Evolutionary conservation across 164 flowering plant species (phyloP), one percentile per base, ranked within the genome.

Genomic region (Chloranthus sessilifolius): DNA sequence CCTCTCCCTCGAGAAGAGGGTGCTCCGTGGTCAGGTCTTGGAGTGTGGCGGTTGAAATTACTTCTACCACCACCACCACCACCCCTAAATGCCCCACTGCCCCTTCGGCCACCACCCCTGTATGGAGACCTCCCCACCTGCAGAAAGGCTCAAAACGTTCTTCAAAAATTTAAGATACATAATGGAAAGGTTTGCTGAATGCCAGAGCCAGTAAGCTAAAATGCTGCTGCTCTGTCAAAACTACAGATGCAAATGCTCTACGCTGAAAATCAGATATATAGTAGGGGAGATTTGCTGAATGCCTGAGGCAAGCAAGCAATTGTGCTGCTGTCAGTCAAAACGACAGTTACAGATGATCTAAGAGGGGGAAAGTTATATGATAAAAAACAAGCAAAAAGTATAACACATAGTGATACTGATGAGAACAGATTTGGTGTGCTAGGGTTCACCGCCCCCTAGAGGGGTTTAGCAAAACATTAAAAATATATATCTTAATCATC

Each of bases 91-190:
- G 63, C 37, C 43, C 73, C 63, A 55, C 72, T 69, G 27, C 75
- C 77, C 31, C 71, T 58, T 60, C 68, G 60, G 42, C 76, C 70
- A 43, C 72, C 72, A 54, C 75, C 75, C 31, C 71, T 46, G 46
- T 63, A 52, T 38, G 69, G 56, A 64, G 65, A 28, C 34, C 68
- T 67, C 37, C 66, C 67, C 54, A 45, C 62, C 80, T 76, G 76
- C 64, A 68, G 14, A 59, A 60, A 24, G 47, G 30, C 60, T 58
- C 53, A 42, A 51, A 53, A 46, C 27, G 41, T 40, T 45, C 52
- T 52, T 49, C 21, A 37, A 49, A 21, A 44, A 25, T 24, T 44
- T 44, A n/a, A n/a, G n/a, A n/a, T n/a, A n/a, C n/a, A n/a, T n/a
- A n/a, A n/a, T n/a, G n/a, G n/a, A 25, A 44, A 44, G 30, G 16